Percentiles rank a stretch among this genome's conserved stretches.
Evolutionary conservation across 2,329 filamentous ascomycete genomes (phyloP).

Genomic region (Phoma sp.): DNA sequence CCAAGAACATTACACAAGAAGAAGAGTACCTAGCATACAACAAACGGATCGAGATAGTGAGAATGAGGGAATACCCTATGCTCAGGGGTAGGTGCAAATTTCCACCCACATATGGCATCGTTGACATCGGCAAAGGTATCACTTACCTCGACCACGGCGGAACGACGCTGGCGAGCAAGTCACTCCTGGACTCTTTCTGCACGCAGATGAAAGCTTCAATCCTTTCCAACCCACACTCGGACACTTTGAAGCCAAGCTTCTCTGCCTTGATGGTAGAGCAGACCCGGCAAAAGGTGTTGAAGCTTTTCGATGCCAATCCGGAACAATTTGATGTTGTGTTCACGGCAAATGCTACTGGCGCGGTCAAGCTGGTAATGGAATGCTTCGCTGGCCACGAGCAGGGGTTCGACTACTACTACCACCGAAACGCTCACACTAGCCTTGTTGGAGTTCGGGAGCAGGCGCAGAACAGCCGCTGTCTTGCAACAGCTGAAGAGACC

Average conservation of each 20-base stretch:
- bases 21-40: conserved; percentile 21
- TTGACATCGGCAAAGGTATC: conserved; percentile 23
- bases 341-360: conserved; percentile 91
- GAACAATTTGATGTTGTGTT: conserved; percentile 86
- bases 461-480: conserved; percentile 67
- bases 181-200: conserved; percentile 63
- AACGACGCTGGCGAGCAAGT: conserved; percentile 56
- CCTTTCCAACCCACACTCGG: conserved; percentile 74
- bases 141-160: conserved; percentile 65
- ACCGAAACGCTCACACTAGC: conserved; percentile 84
- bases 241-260: conserved; percentile 63
- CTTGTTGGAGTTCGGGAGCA: conserved; percentile 78
- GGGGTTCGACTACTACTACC: conserved; percentile 83
- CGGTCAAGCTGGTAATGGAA: conserved; percentile 83
- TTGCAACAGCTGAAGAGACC: conserved; percentile 67
- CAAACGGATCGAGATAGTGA: conserved; percentile 16
- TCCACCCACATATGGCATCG: neutral
- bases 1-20: neutral
- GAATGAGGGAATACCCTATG: conserved; percentile 36
- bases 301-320: conserved; percentile 81
- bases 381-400: conserved; percentile 67
- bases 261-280: conserved; percentile 65
- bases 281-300: conserved; percentile 54
- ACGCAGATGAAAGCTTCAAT: conserved; percentile 62
- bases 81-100: conserved; percentile 23